phyloP scores from a whole-genome alignment of 148 eudicot genomes.

The Rhododendron simsii region DNA sequence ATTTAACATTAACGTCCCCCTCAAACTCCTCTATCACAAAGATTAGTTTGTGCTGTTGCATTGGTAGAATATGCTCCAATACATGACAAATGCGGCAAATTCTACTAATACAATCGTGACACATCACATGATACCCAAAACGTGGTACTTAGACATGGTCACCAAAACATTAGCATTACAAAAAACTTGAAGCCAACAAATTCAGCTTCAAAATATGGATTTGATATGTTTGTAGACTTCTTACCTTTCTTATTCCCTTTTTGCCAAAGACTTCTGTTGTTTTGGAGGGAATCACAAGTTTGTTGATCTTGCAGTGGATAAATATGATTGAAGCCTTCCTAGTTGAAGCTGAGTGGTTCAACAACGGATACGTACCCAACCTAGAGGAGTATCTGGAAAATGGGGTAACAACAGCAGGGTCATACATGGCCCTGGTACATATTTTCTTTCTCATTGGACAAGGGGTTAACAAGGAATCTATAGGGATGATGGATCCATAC shows the following conservation, averaged over 20 bases:
- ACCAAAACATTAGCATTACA: too few species aligned
- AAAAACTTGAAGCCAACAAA: too few species aligned
- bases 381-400: constrained; percentile 45
- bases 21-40: background rate
- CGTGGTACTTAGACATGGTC: too few species aligned
- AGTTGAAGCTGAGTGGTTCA: constrained; percentile 43
- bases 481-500: constrained; percentile 23
- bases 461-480: constrained; percentile 22
- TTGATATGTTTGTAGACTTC: background rate
- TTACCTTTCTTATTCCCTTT: background rate
- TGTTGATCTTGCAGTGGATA: constrained; percentile 40
- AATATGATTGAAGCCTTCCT: constrained; percentile 35
- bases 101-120: too few species aligned
- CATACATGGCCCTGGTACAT: constrained; percentile 43
- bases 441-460: constrained; percentile 40
- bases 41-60: too few species aligned
- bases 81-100: too few species aligned
- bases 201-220: background rate
- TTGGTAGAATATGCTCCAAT: too few species aligned
- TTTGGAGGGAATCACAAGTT: background rate
- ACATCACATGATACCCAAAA: too few species aligned
- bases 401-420: constrained; percentile 39
- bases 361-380: constrained; percentile 25
- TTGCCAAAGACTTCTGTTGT: background rate
- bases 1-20: background rate